Base-by-base conservation (phyloP, 129 eudicot species). In the Helianthus annuus region DNA sequence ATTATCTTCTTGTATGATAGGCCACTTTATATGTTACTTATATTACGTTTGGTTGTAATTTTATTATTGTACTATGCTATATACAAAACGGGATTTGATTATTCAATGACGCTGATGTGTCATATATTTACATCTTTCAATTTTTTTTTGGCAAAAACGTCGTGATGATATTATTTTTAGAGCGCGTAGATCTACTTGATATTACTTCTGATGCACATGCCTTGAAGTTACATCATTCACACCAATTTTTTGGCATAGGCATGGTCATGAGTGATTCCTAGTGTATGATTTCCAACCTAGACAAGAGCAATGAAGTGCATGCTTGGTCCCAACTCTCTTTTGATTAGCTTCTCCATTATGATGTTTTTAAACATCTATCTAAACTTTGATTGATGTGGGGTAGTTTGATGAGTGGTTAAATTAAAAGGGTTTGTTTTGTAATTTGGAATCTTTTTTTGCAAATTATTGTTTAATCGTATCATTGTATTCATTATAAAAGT, bases 311-410 rank as follows among this genome's bases (percentile, higher is more conserved):
- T 52, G 38, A 62, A 54, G 66, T 69, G 71, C 71, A 77, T 48
- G 76, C 62, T 77, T 62, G 81, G 76, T 77, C 81, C 81, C 81
- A 69, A 49, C 57, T 48, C 65, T 68, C 75, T 48, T 76, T 58
- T 59, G 64, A 76, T 49, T 13, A 69, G 44, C 64, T 46, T 76
- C 70, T 62, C 49, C 48, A 68, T 76, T 58, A 76, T 68, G 38
- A 16, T 68, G 80, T 76, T 59, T 36, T 68, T 16, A 56, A 76
- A 34, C 53, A 68, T 68, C n/a, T n/a, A 70, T 63, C 81, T 13
- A 48, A 64, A 76, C 69, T 60, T 77, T 34, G 17, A 70, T 62
- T 24, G 56, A 49, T 77, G 76, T 77, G 81, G 76, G 76, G 58
- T 27, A 48, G 17, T 69, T 60, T 61, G 66, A 63, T 77, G 76